Conservation (phyloP, 2,329 filamentous ascomycete species). For the Scedosporium boydii region DNA sequence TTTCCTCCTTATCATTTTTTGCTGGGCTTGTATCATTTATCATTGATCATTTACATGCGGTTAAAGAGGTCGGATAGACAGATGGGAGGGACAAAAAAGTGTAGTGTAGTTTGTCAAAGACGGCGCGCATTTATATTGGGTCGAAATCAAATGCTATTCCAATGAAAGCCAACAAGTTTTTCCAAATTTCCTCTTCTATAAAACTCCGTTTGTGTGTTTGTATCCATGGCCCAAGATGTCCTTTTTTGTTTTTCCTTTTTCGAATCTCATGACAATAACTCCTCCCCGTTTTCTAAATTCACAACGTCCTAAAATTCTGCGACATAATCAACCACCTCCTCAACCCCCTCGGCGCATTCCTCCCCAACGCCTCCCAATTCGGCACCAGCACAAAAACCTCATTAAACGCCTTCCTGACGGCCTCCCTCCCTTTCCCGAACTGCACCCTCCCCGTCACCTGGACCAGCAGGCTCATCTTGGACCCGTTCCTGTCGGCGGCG, state of each 20-base stretch:
- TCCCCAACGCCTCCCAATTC: slow-evolving; percentile 51
- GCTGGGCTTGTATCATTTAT: no score
- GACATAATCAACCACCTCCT: slow-evolving; percentile 59
- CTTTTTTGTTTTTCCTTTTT: background rate
- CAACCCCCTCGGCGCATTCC: slow-evolving; percentile 41
- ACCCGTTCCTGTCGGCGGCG: slow-evolving; percentile 38
- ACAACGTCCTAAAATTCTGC: slow-evolving; percentile 57
- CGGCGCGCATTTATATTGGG: background rate
- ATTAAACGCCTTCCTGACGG: slow-evolving; percentile 60
- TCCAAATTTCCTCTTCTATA: background rate
- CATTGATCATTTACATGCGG: no score
- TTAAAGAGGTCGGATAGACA: background rate
- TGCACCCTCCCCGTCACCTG: slow-evolving; percentile 64
- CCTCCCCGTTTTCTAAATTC: slow-evolving; percentile 18
- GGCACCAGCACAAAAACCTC: slow-evolving; percentile 77
- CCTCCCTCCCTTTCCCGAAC: slow-evolving; percentile 54
- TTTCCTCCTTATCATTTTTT: background rate
- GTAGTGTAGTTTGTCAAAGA: background rate
- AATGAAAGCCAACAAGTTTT: background rate
- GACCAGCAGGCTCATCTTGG: slow-evolving; percentile 61
- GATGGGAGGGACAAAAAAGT: background rate
- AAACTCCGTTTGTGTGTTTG: background rate
- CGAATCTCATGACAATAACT: background rate
- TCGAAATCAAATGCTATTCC: background rate
- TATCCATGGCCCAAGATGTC: background rate